A percentile compares a stretch with the other conserved stretches of the same genome.
Evolutionary conservation across 768 basidiomycete species (phyloP).

Genomic region (Tulasnella sp.): DNA sequence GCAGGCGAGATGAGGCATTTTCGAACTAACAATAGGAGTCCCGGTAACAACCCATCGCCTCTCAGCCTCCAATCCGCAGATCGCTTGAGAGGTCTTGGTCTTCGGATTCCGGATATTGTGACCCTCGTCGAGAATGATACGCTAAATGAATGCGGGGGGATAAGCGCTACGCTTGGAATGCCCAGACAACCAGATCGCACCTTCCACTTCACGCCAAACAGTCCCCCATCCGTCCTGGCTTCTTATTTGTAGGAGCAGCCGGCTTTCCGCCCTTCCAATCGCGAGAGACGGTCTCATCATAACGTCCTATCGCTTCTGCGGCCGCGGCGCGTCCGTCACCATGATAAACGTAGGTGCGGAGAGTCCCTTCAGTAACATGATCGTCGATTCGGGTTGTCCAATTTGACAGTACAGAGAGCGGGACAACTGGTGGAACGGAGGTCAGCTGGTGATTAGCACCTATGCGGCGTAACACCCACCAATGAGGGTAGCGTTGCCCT

Average conservation of each 20-base stretch:
- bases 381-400: constrained; percentile 81
- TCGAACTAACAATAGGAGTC: constrained; percentile 72
- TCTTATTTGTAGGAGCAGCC: constrained; percentile 40
- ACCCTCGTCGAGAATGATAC: constrained; percentile 82
- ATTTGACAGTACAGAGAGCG: constrained; percentile 77
- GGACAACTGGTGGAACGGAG: constrained; percentile 47
- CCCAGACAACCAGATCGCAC: constrained; percentile 30
- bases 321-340: constrained; percentile 55
- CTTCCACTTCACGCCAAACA: constrained; percentile 79
- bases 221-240: constrained; percentile 36
- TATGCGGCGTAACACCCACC: constrained; percentile 39
- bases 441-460: background rate
- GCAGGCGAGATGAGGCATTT: background rate
- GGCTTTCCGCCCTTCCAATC: constrained; percentile 42
- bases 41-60: constrained; percentile 55
- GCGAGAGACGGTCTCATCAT: constrained; percentile 60
- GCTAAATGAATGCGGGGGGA: constrained; percentile 32
- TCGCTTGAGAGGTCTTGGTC: constrained; percentile 74
- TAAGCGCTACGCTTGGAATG: background rate
- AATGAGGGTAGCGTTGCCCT: constrained; percentile 67
- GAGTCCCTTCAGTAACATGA: constrained; percentile 48
- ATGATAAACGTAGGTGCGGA: constrained; percentile 62
- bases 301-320: constrained; percentile 51
- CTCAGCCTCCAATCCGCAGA: constrained; percentile 54
- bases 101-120: constrained; percentile 79